Conservation (phyloP, 176 grass and related monocot genomes). For the Oryza longistaminata region DNA sequence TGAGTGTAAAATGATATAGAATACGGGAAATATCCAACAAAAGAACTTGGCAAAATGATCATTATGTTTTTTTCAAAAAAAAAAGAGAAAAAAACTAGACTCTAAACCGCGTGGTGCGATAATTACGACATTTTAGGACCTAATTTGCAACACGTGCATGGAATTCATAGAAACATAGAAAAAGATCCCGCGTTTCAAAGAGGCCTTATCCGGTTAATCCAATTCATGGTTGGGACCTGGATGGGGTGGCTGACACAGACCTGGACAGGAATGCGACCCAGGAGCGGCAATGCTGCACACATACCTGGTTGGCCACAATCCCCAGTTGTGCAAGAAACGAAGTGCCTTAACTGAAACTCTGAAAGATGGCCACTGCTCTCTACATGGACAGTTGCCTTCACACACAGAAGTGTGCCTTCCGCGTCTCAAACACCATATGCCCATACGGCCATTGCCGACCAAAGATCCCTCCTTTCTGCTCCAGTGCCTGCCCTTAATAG, state of each 20-base stretch:
- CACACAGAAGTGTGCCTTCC: neutral
- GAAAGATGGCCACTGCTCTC: too few species aligned
- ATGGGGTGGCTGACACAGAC: neutral
- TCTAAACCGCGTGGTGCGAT: neutral
- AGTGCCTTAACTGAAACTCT: conserved; percentile 7
- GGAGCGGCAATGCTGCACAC: neutral
- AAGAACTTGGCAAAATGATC: neutral
- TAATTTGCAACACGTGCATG: neutral
- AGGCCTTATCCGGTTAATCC: neutral
- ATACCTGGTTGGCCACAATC: neutral
- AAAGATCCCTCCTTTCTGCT: neutral
- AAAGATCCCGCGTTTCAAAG: neutral
- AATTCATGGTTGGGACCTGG: neutral
- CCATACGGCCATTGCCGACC: neutral
- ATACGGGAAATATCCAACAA: neutral
- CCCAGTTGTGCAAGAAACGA: conserved; percentile 28
- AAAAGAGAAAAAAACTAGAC: neutral
- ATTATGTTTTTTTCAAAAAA: neutral
- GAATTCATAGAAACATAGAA: neutral
- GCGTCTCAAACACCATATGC: neutral
- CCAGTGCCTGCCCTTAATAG: neutral
- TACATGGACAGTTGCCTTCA: neutral
- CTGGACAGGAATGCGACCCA: neutral
- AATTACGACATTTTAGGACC: neutral
- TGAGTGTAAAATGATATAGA: neutral